These are phyloP conservation scores for Dendryphion nanum DNA, from an alignment of 2,329 filamentous ascomycete genomes.

Conservation along the genomic window DNA sequence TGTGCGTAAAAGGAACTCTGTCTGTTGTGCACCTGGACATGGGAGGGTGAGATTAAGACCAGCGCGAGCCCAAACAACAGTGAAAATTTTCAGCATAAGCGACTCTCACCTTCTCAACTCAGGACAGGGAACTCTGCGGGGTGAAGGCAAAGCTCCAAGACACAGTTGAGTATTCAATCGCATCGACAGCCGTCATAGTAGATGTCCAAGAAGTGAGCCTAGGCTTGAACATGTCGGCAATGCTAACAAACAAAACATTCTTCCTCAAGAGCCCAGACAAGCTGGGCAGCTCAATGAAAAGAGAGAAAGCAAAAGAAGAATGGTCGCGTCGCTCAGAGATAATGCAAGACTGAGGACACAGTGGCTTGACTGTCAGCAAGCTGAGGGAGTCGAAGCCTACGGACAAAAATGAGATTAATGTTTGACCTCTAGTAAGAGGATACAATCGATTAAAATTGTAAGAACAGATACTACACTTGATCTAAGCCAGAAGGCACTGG, in stretches of 20 bases:
- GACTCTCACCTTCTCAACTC: no score
- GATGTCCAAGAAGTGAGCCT: no score
- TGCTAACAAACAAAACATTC: background rate
- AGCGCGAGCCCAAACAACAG: no score
- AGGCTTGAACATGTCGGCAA: background rate
- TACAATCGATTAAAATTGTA: constrained; percentile 2
- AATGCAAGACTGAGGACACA: background rate
- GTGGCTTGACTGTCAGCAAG: constrained; percentile 2
- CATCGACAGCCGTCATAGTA: no score
- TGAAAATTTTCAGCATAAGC: no score
- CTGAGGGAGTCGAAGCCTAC: constrained; percentile 2
- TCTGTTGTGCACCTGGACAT: no score
- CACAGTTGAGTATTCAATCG: no score
- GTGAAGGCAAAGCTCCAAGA: no score
- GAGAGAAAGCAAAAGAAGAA: background rate
- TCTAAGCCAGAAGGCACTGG: constrained; percentile 2
- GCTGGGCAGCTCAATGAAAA: constrained; percentile 2
- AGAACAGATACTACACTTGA: constrained; percentile 2
- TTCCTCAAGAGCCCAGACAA: constrained; percentile 1
- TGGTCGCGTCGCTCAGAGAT: background rate
- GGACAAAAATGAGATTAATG: constrained; percentile 7
- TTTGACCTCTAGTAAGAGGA: constrained; percentile 1
- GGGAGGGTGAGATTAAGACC: no score
- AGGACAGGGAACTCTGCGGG: no score
- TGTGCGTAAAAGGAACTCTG: no score